These are phyloP conservation scores for Solanum aculeatissimum DNA, from an alignment of 305 asterid species.

Conservation along the genomic window DNA sequence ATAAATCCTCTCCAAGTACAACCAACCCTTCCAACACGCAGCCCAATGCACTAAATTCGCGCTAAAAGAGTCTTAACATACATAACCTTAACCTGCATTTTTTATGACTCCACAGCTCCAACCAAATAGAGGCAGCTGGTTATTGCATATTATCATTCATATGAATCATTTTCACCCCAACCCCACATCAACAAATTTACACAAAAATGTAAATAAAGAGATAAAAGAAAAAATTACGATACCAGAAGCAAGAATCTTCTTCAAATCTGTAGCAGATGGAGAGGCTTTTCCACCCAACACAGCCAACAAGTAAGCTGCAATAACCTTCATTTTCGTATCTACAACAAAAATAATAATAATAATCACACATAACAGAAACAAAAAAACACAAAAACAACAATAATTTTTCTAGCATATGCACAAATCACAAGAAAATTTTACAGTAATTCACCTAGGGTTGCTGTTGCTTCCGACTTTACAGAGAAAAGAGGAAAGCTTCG, in stretches of 20 bases:
- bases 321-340: slow-evolving; percentile 17
- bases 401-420: neutral
- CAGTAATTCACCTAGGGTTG: no score
- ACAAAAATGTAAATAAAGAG: no score
- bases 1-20: no score
- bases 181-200: no score
- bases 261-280: slow-evolving; percentile 15
- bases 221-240: neutral
- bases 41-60: no score
- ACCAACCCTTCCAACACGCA: no score
- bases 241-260: slow-evolving; percentile 19
- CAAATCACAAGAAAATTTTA: neutral
- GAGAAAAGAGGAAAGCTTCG: no score
- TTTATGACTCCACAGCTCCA: no score
- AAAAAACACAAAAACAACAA: neutral
- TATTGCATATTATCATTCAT: neutral
- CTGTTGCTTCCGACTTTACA: no score
- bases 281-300: slow-evolving; percentile 22
- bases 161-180: neutral
- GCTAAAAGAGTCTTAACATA: no score
- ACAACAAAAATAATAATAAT: neutral
- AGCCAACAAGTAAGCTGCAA: slow-evolving; percentile 23
- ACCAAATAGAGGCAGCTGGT: neutral
- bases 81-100: no score
- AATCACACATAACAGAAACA: neutral